These are phyloP conservation scores for Balamuthia mandrillaris DNA, from an alignment of 208 protist genomes.

Conservation along the genomic window DNA sequence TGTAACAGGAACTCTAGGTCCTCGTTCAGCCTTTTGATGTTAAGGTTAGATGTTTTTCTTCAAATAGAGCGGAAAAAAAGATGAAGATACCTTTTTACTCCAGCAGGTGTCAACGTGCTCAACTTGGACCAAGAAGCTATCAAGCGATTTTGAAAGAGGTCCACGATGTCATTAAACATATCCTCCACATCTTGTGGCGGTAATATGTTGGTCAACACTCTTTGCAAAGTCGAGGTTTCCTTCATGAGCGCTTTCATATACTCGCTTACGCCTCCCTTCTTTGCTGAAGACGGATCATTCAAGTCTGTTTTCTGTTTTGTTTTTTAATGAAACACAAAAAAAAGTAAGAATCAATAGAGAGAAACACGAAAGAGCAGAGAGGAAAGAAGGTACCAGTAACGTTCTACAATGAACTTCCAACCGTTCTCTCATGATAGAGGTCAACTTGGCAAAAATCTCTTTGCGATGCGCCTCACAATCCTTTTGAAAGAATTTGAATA, in stretches of 20 bases:
- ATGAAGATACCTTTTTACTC: too few species aligned
- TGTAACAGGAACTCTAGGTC: too few species aligned
- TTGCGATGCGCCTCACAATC: slow-evolving; percentile 50
- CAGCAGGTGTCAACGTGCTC: too few species aligned
- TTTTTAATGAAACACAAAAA: too few species aligned
- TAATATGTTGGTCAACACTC: slow-evolving; percentile 24
- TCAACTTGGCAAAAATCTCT: slow-evolving; percentile 59
- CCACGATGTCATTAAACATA: too few species aligned
- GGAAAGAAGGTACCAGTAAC: background rate
- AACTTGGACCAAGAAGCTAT: too few species aligned
- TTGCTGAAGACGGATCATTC: background rate
- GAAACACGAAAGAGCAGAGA: background rate
- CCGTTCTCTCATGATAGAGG: slow-evolving; percentile 56
- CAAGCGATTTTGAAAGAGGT: too few species aligned
- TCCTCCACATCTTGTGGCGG: background rate
- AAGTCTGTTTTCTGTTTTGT: too few species aligned
- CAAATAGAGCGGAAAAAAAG: too few species aligned
- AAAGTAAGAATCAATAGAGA: background rate
- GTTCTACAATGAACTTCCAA: background rate
- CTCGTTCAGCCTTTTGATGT: too few species aligned
- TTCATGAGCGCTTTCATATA: background rate
- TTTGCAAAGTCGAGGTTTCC: slow-evolving; percentile 16
- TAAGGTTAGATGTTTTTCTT: too few species aligned
- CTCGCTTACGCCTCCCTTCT: background rate
- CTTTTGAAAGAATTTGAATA: background rate